Conservation (phyloP, 2,329 filamentous ascomycete genomes). For the Fusarium praegraminearum region DNA sequence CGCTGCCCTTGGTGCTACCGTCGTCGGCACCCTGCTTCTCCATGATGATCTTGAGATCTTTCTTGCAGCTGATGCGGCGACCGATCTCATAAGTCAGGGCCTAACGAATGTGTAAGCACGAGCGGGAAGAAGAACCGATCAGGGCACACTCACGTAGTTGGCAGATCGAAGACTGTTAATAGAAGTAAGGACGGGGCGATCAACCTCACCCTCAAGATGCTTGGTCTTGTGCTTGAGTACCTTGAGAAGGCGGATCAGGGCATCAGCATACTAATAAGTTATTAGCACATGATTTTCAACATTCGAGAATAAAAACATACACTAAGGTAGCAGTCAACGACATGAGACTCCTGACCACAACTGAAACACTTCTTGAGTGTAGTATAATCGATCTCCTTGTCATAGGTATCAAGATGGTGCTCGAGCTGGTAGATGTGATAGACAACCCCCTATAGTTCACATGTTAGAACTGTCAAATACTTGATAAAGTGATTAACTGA, state of each 20-base stretch:
- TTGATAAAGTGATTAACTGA: not conserved
- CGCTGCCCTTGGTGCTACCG: constrained; percentile 46
- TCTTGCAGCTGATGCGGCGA: constrained; percentile 47
- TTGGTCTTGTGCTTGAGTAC: constrained; percentile 44
- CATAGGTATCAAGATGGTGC: constrained; percentile 46
- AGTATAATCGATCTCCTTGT: constrained; percentile 46
- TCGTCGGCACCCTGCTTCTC: constrained; percentile 49
- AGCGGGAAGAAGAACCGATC: not conserved
- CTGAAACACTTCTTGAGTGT: constrained; percentile 44
- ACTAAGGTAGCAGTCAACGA: constrained; percentile 46
- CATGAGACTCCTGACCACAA: constrained; percentile 41
- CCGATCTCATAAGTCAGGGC: constrained; percentile 47
- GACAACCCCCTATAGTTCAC: constrained; percentile 31
- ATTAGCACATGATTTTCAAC: not conserved
- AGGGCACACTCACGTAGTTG: constrained; percentile 39
- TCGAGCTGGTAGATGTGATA: constrained; percentile 47
- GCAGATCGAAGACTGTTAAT: constrained; percentile 49
- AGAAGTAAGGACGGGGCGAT: constrained; percentile 47
- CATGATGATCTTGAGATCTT: constrained; percentile 44
- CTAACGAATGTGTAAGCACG: constrained; percentile 25
- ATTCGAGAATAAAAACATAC: constrained; percentile 20
- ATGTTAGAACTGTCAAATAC: constrained; percentile 17
- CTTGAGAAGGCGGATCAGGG: constrained; percentile 46
- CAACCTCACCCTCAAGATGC: constrained; percentile 46
- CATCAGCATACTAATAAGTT: constrained; percentile 45